These are phyloP conservation scores for Cornus controversa DNA, from an alignment of 148 eudicot genomes.

Conservation along the genomic window DNA sequence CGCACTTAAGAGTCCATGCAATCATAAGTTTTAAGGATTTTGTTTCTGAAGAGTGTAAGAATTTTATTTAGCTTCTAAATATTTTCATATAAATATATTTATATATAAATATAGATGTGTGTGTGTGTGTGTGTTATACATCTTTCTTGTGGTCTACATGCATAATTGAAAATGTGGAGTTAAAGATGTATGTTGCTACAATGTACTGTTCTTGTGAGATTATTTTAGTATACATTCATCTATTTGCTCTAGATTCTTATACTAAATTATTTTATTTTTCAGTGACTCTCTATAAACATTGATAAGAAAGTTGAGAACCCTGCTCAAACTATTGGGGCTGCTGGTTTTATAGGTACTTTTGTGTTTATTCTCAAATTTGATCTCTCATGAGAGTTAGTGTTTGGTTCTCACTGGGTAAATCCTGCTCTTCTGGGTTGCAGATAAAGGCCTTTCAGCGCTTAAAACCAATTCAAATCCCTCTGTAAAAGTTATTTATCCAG, in stretches of 20 bases:
- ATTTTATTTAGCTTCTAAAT: neutral
- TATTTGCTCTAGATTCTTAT: neutral
- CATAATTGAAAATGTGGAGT: neutral
- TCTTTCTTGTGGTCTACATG: neutral
- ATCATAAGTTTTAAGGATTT: neutral
- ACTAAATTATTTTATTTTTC: conserved; percentile 16
- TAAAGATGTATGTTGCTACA: neutral
- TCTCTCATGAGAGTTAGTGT: neutral
- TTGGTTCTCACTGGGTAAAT: conserved; percentile 3
- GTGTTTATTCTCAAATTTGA: neutral
- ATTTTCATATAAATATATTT: neutral
- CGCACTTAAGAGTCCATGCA: neutral
- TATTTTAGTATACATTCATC: neutral
- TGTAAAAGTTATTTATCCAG: conserved; percentile 65
- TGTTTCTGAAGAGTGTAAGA: neutral
- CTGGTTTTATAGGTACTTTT: conserved; percentile 43
- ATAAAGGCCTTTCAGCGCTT: conserved; percentile 51
- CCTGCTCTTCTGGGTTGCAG: conserved; percentile 38
- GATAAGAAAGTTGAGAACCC: conserved; percentile 66
- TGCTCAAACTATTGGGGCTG: conserved; percentile 46
- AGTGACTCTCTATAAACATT: conserved; percentile 84
- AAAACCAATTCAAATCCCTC: conserved; percentile 39
- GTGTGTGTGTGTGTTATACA: neutral
- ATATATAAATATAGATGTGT: no score
- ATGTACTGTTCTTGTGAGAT: neutral